phyloP scores from a whole-genome alignment of 2,329 filamentous ascomycete genomes.

The Fusarium luffae region DNA sequence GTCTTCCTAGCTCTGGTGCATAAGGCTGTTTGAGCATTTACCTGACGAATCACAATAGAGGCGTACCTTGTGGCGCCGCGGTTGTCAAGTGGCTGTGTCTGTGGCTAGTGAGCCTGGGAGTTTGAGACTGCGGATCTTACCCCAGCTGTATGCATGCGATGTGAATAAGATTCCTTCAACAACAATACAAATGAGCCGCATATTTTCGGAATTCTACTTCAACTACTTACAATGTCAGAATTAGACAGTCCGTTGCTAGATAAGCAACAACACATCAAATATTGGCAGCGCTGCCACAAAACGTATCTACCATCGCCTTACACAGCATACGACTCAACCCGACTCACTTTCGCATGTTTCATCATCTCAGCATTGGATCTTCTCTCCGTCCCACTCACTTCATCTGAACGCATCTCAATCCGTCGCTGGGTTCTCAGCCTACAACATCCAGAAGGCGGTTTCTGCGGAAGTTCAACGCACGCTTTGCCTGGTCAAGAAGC shows the following conservation, averaged over 20 bases:
- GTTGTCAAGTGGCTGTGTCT: slow-evolving; percentile 13
- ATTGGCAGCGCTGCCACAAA: slow-evolving; percentile 91
- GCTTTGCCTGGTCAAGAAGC: slow-evolving; percentile 54
- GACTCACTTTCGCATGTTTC: slow-evolving; percentile 91
- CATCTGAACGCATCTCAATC: slow-evolving; percentile 57
- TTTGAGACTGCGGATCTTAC: slow-evolving; percentile 9
- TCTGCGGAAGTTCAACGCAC: slow-evolving; percentile 85
- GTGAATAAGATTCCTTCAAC: neutral
- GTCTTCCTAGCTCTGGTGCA: neutral
- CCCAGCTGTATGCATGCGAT: neutral
- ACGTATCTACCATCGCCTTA: slow-evolving; percentile 84
- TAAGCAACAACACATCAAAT: slow-evolving; percentile 80
- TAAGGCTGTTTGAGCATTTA: slow-evolving; percentile 5
- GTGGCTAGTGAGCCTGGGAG: slow-evolving; percentile 16
- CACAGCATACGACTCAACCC: slow-evolving; percentile 88
- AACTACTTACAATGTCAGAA: slow-evolving; percentile 26
- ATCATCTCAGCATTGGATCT: slow-evolving; percentile 87
- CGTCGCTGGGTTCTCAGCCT: slow-evolving; percentile 86
- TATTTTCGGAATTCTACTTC: accelerated
- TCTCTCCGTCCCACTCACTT: slow-evolving; percentile 70
- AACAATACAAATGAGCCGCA: neutral
- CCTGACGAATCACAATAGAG: slow-evolving; percentile 14
- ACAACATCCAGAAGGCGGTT: slow-evolving; percentile 88
- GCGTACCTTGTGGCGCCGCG: slow-evolving; percentile 24
- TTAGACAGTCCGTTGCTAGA: slow-evolving; percentile 57